Conservation (phyloP, 2,329 filamentous ascomycete genomes). For the Magnaporthiopsis rhizophila region DNA sequence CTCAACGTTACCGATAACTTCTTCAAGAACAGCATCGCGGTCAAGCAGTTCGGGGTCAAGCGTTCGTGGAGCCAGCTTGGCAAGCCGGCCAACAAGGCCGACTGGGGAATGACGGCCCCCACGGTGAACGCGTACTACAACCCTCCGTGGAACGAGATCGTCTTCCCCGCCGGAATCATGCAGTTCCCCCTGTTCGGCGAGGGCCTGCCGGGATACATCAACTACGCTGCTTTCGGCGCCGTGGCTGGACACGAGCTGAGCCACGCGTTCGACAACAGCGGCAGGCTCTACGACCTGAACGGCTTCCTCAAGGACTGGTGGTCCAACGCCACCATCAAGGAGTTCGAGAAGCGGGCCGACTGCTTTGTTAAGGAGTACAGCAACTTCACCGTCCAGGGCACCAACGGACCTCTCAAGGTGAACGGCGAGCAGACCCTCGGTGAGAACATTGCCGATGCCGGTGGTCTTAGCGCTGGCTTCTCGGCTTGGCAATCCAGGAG, state of each 20-base stretch:
- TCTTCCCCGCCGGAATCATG: conserved; percentile 63
- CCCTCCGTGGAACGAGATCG: conserved; percentile 57
- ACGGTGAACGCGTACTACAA: conserved; percentile 63
- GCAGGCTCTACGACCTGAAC: conserved; percentile 55
- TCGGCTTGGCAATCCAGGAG: conserved; percentile 54
- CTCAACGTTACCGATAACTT: conserved; percentile 43
- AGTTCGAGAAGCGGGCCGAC: conserved; percentile 49
- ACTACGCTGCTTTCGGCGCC: conserved; percentile 61
- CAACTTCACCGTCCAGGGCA: conserved; percentile 49
- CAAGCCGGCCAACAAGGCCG: conserved; percentile 50
- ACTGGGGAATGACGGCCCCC: conserved; percentile 53
- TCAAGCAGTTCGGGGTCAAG: conserved; percentile 37
- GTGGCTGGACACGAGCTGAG: conserved; percentile 63
- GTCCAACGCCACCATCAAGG: conserved; percentile 49
- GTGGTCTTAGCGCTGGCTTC: conserved; percentile 55
- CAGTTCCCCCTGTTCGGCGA: conserved; percentile 60
- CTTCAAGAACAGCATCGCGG: conserved; percentile 49
- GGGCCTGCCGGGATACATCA: conserved; percentile 54
- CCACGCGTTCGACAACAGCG: conserved; percentile 61
- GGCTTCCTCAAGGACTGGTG: conserved; percentile 62
- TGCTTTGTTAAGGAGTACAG: conserved; percentile 64
- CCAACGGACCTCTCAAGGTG: conserved; percentile 50
- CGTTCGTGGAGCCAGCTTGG: conserved; percentile 49
- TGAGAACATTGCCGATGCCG: conserved; percentile 67
- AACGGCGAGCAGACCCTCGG: conserved; percentile 56